Evolutionary conservation across 75 land plant genomes (phyloP).

Genomic region (Cupressus sempervirens): DNA sequence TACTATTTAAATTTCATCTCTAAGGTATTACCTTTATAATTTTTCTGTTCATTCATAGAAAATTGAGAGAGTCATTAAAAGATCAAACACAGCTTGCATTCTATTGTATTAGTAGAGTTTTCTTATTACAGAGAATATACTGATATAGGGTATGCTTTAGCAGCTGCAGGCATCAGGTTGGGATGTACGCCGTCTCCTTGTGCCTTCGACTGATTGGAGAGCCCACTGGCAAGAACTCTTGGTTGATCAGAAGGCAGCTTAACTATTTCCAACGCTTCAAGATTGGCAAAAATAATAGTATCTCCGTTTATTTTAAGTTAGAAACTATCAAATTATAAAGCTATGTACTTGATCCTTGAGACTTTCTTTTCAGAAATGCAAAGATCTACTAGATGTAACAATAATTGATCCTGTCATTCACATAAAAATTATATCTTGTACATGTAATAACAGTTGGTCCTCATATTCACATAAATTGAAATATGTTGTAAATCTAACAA

Average conservation of each 20-base stretch:
- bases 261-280: neutral
- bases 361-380: neutral
- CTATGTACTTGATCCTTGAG: neutral
- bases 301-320: neutral
- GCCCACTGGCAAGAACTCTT: constrained; percentile 33
- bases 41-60: constrained; percentile 4
- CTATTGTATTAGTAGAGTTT: neutral
- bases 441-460: neutral
- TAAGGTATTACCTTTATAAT: constrained; percentile 31
- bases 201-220: constrained; percentile 42
- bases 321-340: neutral
- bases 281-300: neutral
- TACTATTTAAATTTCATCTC: constrained; percentile 35
- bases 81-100: neutral
- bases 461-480: too few species aligned
- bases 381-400: neutral
- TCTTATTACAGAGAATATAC: neutral
- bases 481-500: too few species aligned
- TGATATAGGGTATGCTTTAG: neutral
- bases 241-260: constrained; percentile 22
- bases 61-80: neutral
- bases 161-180: constrained; percentile 51
- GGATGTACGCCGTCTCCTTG: constrained; percentile 51
- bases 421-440: neutral
- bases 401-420: neutral